These are phyloP conservation scores for Kwoniella botswanensis DNA, from an alignment of 768 basidiomycete genomes.

Conservation along the genomic window DNA sequence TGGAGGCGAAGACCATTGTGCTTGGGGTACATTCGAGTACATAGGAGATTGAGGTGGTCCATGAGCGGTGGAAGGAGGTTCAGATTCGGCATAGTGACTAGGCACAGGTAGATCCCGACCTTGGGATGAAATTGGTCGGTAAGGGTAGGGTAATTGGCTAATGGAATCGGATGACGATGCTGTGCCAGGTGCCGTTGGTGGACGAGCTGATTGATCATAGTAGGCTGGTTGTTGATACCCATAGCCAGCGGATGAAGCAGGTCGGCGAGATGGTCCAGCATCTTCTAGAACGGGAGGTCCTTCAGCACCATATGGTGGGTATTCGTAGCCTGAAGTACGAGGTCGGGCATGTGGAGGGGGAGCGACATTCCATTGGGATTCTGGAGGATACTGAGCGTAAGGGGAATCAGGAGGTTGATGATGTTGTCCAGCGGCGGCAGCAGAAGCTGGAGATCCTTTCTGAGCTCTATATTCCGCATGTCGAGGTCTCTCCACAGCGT, in stretches of 20 bases:
- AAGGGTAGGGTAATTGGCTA: constrained; percentile 45
- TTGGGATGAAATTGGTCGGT: constrained; percentile 50
- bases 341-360: constrained; percentile 35
- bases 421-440: constrained; percentile 11
- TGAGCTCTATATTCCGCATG: constrained; percentile 39
- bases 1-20: constrained; percentile 50
- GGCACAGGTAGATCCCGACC: constrained; percentile 50
- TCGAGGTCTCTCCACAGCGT: constrained; percentile 48
- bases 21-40: constrained; percentile 29
- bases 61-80: constrained; percentile 49
- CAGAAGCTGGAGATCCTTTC: constrained; percentile 13
- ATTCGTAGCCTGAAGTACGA: constrained; percentile 45
- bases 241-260: constrained; percentile 39
- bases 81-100: constrained; percentile 50
- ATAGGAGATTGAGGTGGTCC: constrained; percentile 50
- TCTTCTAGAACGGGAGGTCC: constrained; percentile 29
- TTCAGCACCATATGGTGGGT: constrained; percentile 28
- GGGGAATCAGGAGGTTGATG: constrained; percentile 23
- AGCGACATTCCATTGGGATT: constrained; percentile 23
- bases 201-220: constrained; percentile 32
- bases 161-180: constrained; percentile 34
- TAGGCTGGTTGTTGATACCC: constrained; percentile 36
- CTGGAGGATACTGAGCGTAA: constrained; percentile 37
- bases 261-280: constrained; percentile 43
- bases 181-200: constrained; percentile 36